A percentile compares a stretch with the other conserved stretches of the same genome.
Evolutionary conservation across 768 basidiomycete species (phyloP).

Genomic region (Boletellus ananas): DNA sequence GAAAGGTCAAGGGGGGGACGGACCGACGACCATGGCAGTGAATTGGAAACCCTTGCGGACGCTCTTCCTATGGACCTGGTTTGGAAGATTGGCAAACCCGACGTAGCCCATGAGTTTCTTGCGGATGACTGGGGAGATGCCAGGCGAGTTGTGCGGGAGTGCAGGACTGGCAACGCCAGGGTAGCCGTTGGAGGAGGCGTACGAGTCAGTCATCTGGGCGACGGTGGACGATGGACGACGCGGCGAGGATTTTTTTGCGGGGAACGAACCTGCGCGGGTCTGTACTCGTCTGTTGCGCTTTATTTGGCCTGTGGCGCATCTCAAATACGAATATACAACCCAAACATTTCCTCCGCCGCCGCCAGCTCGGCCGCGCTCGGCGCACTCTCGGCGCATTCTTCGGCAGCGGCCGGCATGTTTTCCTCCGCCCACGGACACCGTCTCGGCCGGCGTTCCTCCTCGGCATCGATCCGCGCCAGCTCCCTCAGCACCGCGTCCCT

Average conservation of each 20-base stretch:
- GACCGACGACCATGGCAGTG: slow-evolving; percentile 98
- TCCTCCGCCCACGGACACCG: background rate
- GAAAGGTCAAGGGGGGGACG: slow-evolving; percentile 35
- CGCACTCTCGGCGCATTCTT: background rate
- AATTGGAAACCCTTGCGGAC: slow-evolving; percentile 99
- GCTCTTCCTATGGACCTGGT: slow-evolving; percentile 99
- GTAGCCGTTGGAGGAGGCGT: slow-evolving; percentile 54
- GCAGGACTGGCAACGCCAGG: slow-evolving; percentile 66
- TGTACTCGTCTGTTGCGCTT: slow-evolving; percentile 21
- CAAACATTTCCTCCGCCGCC: slow-evolving; percentile 36
- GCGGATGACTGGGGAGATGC: slow-evolving; percentile 48
- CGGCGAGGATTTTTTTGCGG: slow-evolving; percentile 34
- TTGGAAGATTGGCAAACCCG: slow-evolving; percentile 96
- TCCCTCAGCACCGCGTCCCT: slow-evolving; percentile 5
- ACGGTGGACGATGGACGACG: slow-evolving; percentile 20
- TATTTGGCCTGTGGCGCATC: slow-evolving; percentile 35
- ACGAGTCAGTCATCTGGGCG: slow-evolving; percentile 71
- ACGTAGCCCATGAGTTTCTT: slow-evolving; percentile 96
- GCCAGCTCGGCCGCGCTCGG: background rate
- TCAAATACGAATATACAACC: slow-evolving; percentile 35
- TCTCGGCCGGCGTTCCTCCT: slow-evolving; percentile 11
- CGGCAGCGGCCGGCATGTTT: background rate
- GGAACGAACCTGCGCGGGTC: slow-evolving; percentile 29
- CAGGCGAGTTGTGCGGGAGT: slow-evolving; percentile 36
- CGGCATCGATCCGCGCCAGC: slow-evolving; percentile 19